These are phyloP conservation scores for Hypoxylon sp. DNA, from an alignment of 2,329 filamentous ascomycete genomes.

Conservation along the genomic window DNA sequence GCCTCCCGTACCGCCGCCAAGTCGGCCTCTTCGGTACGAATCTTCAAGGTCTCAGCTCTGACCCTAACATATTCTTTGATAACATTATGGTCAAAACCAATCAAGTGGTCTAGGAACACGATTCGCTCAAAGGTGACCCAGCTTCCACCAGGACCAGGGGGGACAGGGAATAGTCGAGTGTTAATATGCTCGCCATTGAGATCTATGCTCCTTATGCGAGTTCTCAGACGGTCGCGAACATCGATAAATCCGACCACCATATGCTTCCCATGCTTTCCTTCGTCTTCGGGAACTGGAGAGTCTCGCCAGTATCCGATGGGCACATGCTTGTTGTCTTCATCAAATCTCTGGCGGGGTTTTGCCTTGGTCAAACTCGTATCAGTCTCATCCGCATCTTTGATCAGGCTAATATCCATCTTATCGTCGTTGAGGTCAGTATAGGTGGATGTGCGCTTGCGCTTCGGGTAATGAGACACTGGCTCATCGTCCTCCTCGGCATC, in stretches of 20 bases:
- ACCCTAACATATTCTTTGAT: constrained; percentile 75
- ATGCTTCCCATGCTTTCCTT: constrained; percentile 72
- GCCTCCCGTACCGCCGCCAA: constrained; percentile 64
- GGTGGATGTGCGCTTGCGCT: constrained; percentile 69
- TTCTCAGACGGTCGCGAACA: constrained; percentile 71
- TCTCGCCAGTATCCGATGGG: constrained; percentile 74
- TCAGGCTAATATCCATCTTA: constrained; percentile 59
- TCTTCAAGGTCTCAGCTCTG: constrained; percentile 57
- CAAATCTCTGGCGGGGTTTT: constrained; percentile 51
- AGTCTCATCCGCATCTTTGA: constrained; percentile 54
- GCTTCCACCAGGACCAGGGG: constrained; percentile 72
- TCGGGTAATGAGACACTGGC: constrained; percentile 62
- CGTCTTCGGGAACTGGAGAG: constrained; percentile 64
- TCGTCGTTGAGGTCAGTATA: constrained; percentile 67
- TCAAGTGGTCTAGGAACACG: constrained; percentile 70
- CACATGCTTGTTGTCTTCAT: constrained; percentile 62
- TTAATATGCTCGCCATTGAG: constrained; percentile 64
- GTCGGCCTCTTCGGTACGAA: constrained; percentile 58
- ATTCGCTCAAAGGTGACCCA: constrained; percentile 76
- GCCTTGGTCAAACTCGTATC: constrained; percentile 47
- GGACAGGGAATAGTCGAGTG: constrained; percentile 62
- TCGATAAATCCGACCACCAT: constrained; percentile 75
- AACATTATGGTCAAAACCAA: constrained; percentile 69
- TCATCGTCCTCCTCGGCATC: constrained; percentile 60
- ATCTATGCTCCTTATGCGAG: constrained; percentile 68